Percentiles rank a stretch among this genome's conserved stretches.
phyloP scores from a whole-genome alignment of 305 asterid genomes.

The Solanum hybrid region DNA sequence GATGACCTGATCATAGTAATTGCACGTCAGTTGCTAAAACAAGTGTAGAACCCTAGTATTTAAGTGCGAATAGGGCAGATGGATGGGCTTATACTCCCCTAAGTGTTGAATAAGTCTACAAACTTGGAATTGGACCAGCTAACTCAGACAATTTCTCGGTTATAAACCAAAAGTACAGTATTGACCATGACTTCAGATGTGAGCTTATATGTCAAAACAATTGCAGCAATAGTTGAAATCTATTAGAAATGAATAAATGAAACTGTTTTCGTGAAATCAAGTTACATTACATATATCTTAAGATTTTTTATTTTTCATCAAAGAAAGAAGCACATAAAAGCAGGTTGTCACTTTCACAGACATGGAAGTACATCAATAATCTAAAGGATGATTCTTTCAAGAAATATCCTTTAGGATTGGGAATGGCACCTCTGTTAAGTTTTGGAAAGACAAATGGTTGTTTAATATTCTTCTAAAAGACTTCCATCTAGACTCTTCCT shows the following conservation, averaged over 20 bases:
- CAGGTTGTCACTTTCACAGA: not conserved
- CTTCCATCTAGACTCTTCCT: not conserved
- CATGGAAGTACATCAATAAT: not conserved
- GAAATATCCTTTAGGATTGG: not conserved
- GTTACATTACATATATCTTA: not conserved
- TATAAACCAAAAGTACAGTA: not conserved
- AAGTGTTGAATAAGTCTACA: not conserved
- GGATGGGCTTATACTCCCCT: not conserved
- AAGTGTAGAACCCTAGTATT: not conserved
- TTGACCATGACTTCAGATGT: not conserved
- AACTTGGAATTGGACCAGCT: not conserved
- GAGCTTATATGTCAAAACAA: not conserved
- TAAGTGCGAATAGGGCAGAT: not conserved
- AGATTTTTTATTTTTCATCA: not conserved
- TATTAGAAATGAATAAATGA: not conserved
- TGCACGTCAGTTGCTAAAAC: not conserved
- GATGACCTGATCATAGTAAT: slow-evolving; percentile 47
- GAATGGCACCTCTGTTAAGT: not conserved
- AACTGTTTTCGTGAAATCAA: not conserved
- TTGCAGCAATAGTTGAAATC: not conserved
- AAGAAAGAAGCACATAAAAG: not conserved
- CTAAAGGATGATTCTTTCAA: not conserved
- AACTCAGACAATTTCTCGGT: not conserved
- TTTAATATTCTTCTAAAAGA: not conserved
- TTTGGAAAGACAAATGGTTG: not conserved